Conservation (phyloP, 495 filamentous ascomycete genomes). For the Astrocystis sublimbata region DNA sequence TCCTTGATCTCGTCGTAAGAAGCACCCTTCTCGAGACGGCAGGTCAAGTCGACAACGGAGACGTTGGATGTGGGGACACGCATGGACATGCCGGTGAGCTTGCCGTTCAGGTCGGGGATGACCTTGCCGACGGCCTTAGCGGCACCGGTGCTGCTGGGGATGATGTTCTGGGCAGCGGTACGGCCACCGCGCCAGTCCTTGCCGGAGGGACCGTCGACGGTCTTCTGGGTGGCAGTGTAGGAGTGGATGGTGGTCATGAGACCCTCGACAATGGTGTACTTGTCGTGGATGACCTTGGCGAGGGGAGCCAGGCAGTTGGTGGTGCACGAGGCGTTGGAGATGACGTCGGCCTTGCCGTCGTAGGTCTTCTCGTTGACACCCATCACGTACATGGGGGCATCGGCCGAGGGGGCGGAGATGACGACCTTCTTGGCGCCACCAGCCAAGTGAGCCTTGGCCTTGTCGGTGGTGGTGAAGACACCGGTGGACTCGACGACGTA, state of each 20-base stretch:
- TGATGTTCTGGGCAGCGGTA: conserved; percentile 99
- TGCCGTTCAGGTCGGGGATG: conserved; percentile 95
- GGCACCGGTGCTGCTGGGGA: conserved; percentile 97
- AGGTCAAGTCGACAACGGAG: conserved; percentile 96
- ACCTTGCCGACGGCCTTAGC: conserved; percentile 99
- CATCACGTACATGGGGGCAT: conserved; percentile 99
- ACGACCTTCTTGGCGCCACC: conserved; percentile 99
- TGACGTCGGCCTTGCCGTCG: conserved; percentile 82
- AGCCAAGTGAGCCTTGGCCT: conserved; percentile 94
- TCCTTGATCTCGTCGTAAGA: conserved; percentile 93
- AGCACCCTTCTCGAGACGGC: conserved; percentile 87
- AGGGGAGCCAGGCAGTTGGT: conserved; percentile 99
- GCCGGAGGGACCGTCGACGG: conserved; percentile 91
- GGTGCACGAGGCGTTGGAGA: conserved; percentile 99
- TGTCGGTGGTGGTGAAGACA: conserved; percentile 98
- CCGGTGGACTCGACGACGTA: conserved; percentile 99
- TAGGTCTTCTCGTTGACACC: conserved; percentile 96
- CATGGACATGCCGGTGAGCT: conserved; percentile 99
- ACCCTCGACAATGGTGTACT: conserved; percentile 95
- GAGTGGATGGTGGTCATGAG: conserved; percentile 99
- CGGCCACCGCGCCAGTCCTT: conserved; percentile 99
- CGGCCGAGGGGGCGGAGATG: conserved; percentile 98
- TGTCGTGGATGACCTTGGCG: conserved; percentile 98
- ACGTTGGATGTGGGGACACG: conserved; percentile 98
- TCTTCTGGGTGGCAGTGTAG: conserved; percentile 99